A percentile compares a stretch with the other conserved stretches of the same genome.
phyloP scores from a whole-genome alignment of 768 basidiomycete species.

The Termitomyces sp. region DNA sequence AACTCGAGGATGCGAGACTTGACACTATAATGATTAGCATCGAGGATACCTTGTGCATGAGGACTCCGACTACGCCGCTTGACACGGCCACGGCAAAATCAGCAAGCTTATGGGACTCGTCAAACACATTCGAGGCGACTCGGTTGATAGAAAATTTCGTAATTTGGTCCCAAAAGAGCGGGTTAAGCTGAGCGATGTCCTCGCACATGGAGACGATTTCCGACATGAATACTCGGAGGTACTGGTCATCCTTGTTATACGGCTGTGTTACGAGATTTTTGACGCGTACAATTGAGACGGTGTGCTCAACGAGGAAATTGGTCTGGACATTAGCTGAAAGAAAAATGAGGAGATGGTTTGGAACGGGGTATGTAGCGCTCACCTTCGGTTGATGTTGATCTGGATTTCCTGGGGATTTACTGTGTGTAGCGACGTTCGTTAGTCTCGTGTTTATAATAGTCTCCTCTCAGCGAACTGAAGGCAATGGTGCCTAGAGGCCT shows the following conservation, averaged over 20 bases:
- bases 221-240: slow-evolving; percentile 92
- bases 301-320: slow-evolving; percentile 75
- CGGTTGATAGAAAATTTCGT: slow-evolving; percentile 96
- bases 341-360: slow-evolving; percentile 1
- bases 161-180: slow-evolving; percentile 96
- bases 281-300: slow-evolving; percentile 85
- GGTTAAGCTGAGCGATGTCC: slow-evolving; percentile 95
- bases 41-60: slow-evolving; percentile 78
- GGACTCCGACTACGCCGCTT: slow-evolving; percentile 79
- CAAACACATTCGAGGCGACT: slow-evolving; percentile 89
- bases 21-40: slow-evolving; percentile 94
- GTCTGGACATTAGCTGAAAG: slow-evolving; percentile 65
- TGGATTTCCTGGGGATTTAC: too few relatives aligned
- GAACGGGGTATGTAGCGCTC: background rate
- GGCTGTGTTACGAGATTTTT: slow-evolving; percentile 77
- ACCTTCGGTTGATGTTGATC: slow-evolving; percentile 32
- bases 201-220: slow-evolving; percentile 98
- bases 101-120: slow-evolving; percentile 95
- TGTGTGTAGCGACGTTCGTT: too few relatives aligned
- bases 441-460: too few relatives aligned
- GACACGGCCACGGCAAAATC: slow-evolving; percentile 97
- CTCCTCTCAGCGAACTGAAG: too few relatives aligned
- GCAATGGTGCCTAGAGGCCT: too few relatives aligned
- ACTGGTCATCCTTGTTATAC: slow-evolving; percentile 90
- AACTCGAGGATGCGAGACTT: slow-evolving; percentile 95